These are phyloP conservation scores for Dryas integrifolia DNA, from an alignment of 331 rosid genomes.

Conservation along the genomic window DNA sequence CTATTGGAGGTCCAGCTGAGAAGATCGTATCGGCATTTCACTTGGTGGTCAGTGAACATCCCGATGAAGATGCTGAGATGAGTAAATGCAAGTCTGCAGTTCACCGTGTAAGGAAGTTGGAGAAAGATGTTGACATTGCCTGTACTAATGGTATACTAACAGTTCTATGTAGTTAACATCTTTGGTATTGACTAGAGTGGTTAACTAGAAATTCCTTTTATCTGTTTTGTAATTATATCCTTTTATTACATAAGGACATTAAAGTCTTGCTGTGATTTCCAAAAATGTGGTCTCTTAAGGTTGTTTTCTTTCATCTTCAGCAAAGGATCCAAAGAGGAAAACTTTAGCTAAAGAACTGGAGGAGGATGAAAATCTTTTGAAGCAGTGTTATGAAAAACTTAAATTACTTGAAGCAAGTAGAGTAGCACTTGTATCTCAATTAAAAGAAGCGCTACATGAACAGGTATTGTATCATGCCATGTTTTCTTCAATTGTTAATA, in stretches of 20 bases:
- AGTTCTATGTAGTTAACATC: constrained; percentile 16
- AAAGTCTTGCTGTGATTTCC: neutral
- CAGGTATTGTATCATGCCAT: constrained; percentile 46
- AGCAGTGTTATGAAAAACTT: constrained; percentile 68
- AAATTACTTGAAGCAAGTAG: constrained; percentile 72
- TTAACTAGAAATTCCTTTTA: neutral
- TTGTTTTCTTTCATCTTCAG: constrained; percentile 49
- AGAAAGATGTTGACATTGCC: constrained; percentile 66
- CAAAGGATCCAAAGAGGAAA: constrained; percentile 76
- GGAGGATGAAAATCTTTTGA: constrained; percentile 71
- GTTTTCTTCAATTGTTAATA: neutral
- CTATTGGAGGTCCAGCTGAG: constrained; percentile 81
- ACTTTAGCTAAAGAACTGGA: constrained; percentile 63
- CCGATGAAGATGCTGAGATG: constrained; percentile 77
- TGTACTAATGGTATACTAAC: constrained; percentile 54
- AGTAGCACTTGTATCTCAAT: constrained; percentile 69
- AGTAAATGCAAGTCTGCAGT: constrained; percentile 71
- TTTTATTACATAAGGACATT: neutral
- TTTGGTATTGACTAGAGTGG: constrained; percentile 1
- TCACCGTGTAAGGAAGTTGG: constrained; percentile 70
- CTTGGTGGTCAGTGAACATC: constrained; percentile 64
- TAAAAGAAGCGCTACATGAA: constrained; percentile 74
- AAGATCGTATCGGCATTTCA: constrained; percentile 88
- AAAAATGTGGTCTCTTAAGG: constrained; percentile 31
- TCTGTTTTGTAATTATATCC: neutral